Evolutionary conservation across 768 basidiomycete genomes (phyloP).

Genomic region (Hemileccinum rubropunctum): DNA sequence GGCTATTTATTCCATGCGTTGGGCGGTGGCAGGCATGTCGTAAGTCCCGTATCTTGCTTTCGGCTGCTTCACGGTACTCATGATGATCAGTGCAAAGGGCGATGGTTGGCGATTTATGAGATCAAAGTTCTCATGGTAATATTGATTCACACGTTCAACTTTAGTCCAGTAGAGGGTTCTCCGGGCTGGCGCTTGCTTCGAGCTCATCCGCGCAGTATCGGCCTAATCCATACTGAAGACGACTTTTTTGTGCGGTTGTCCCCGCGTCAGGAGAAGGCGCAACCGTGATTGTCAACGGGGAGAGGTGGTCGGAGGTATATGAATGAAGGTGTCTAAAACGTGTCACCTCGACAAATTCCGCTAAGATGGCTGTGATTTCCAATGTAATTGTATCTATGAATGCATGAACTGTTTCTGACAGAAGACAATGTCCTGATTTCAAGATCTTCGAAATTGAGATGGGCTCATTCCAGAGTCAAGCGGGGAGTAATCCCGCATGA

Average conservation of each 20-base stretch:
- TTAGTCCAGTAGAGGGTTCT: not conserved
- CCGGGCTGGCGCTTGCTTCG: conserved; percentile 8
- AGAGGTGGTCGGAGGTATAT: no score
- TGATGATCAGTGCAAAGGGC: conserved; percentile 20
- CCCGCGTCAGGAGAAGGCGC: no score
- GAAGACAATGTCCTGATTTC: no score
- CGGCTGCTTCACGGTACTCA: not conserved
- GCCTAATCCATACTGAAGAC: conserved; percentile 15
- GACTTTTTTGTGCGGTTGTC: conserved; percentile 10
- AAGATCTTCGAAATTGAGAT: no score
- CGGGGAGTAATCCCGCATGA: no score
- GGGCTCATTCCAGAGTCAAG: no score
- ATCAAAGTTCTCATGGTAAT: conserved; percentile 19
- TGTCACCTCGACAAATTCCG: no score
- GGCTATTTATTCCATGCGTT: conserved; percentile 13
- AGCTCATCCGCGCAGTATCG: conserved; percentile 14
- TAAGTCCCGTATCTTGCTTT: conserved; percentile 4
- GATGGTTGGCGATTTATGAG: conserved; percentile 22
- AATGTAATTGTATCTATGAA: no score
- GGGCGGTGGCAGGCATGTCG: conserved; percentile 17
- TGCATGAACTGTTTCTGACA: no score
- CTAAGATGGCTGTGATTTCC: no score
- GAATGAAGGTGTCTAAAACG: no score
- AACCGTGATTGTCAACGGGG: no score
- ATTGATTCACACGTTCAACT: conserved; percentile 14